A percentile compares a stretch with the other conserved stretches of the same genome.
Evolutionary conservation across 2,329 filamentous ascomycete species (phyloP).

Genomic region (Phyllosticta citriasiana): DNA sequence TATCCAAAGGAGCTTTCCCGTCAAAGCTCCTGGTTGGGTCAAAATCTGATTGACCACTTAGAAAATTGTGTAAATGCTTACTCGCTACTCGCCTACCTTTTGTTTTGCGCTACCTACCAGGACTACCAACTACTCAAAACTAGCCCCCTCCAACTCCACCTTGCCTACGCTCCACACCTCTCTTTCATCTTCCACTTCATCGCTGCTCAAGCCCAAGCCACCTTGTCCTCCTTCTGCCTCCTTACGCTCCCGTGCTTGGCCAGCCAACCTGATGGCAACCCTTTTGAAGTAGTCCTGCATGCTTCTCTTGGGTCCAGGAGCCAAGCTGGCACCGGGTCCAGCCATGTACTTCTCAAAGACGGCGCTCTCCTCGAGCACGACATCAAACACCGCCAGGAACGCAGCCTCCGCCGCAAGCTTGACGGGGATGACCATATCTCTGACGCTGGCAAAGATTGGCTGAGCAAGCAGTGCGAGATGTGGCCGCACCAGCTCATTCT

Average conservation of each 20-base stretch:
- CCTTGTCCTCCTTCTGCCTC: slow-evolving; percentile 87
- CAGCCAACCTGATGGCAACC: slow-evolving; percentile 73
- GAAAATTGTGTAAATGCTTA: too few species aligned
- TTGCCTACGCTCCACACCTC: slow-evolving; percentile 95
- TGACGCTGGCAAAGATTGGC: slow-evolving; percentile 78
- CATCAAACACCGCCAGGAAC: slow-evolving; percentile 81
- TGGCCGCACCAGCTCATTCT: slow-evolving; percentile 71
- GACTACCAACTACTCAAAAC: slow-evolving; percentile 17
- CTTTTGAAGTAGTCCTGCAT: slow-evolving; percentile 98
- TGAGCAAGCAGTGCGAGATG: slow-evolving; percentile 72
- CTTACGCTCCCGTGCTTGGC: slow-evolving; percentile 75
- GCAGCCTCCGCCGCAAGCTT: slow-evolving; percentile 92
- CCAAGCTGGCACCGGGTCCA: slow-evolving; percentile 53
- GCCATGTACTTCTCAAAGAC: slow-evolving; percentile 89
- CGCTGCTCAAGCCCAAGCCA: slow-evolving; percentile 74
- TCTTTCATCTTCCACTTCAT: slow-evolving; percentile 87
- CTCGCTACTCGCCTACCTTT: too few species aligned
- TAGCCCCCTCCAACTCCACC: slow-evolving; percentile 63
- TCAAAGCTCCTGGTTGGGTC: too few species aligned
- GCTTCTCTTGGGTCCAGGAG: slow-evolving; percentile 66
- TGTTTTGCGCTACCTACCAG: too few species aligned
- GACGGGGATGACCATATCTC: slow-evolving; percentile 86
- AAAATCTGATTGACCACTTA: too few species aligned
- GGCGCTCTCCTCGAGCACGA: slow-evolving; percentile 74
- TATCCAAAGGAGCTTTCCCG: too few species aligned